These are phyloP conservation scores for Escovopsis sp. DNA, from an alignment of 2,329 filamentous ascomycete species.

Conservation along the genomic window DNA sequence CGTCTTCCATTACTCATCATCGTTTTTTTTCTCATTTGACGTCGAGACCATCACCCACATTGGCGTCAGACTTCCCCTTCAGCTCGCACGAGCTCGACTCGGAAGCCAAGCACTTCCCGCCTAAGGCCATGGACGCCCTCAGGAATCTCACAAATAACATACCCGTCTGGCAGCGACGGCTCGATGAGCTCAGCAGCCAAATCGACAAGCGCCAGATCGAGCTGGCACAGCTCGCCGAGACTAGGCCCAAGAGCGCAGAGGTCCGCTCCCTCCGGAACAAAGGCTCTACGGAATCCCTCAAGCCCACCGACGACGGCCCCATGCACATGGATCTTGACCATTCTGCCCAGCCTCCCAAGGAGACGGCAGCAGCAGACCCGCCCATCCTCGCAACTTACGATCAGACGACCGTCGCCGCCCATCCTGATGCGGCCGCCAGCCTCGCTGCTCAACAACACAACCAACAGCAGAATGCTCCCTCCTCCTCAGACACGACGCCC, in stretches of 20 bases:
- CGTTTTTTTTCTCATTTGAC: background rate
- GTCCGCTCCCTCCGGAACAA: constrained; percentile 33
- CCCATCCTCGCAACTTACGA: too few species aligned
- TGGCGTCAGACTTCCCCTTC: too few species aligned
- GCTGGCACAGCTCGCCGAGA: constrained; percentile 32
- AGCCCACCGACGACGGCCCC: constrained; percentile 30
- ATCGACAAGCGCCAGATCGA: constrained; percentile 48
- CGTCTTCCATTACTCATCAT: background rate
- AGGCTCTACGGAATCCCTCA: constrained; percentile 40
- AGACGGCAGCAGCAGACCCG: too few species aligned
- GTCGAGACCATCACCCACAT: too few species aligned
- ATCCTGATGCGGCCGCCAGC: too few species aligned
- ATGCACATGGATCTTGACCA: constrained; percentile 11
- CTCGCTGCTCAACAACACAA: background rate
- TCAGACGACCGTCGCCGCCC: too few species aligned
- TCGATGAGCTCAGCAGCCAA: constrained; percentile 46
- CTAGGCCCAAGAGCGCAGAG: constrained; percentile 13
- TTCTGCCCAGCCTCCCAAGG: too few species aligned
- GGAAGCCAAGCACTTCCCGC: constrained; percentile 14
- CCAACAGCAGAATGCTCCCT: constrained; percentile 1
- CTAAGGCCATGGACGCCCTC: constrained; percentile 40
- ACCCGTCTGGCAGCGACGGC: constrained; percentile 43
- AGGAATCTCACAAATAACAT: constrained; percentile 39
- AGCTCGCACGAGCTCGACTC: constrained; percentile 1
- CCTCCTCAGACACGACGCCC: constrained; percentile 9